phyloP scores from a whole-genome alignment of 2,329 filamentous ascomycete genomes.

The Clonostachys byssicola region DNA sequence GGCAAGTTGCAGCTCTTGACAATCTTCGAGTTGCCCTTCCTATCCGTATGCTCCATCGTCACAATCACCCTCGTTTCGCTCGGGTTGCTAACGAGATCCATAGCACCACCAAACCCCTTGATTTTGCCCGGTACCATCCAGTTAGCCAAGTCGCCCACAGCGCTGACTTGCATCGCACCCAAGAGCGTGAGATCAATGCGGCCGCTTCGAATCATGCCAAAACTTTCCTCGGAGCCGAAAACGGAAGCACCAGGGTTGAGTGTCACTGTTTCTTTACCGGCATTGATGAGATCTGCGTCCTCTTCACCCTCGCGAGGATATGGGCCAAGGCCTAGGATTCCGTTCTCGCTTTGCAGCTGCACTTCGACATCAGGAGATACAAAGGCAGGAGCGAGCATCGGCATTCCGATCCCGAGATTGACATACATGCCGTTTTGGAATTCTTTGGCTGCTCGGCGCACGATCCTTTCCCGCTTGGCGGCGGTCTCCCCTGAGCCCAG shows the following conservation, averaged over 20 bases:
- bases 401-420: slow-evolving; percentile 78
- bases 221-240: slow-evolving; percentile 79
- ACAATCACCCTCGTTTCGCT: slow-evolving; percentile 70
- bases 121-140: slow-evolving; percentile 89
- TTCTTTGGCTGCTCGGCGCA: slow-evolving; percentile 72
- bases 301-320: slow-evolving; percentile 71
- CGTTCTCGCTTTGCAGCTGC: slow-evolving; percentile 84
- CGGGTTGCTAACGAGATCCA: slow-evolving; percentile 70
- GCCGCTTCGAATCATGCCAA: slow-evolving; percentile 82
- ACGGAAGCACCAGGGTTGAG: slow-evolving; percentile 71
- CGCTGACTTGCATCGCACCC: slow-evolving; percentile 77
- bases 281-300: slow-evolving; percentile 75
- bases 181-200: slow-evolving; percentile 83
- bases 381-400: slow-evolving; percentile 76
- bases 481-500: slow-evolving; percentile 41
- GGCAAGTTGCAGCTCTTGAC: slow-evolving; percentile 61
- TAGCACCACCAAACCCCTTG: slow-evolving; percentile 84
- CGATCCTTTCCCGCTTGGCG: slow-evolving; percentile 65
- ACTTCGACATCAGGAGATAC: slow-evolving; percentile 67
- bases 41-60: slow-evolving; percentile 66
- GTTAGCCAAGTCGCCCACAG: slow-evolving; percentile 76
- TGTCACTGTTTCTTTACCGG: slow-evolving; percentile 84
- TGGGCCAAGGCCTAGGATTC: slow-evolving; percentile 77
- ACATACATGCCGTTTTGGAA: slow-evolving; percentile 77
- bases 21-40: slow-evolving; percentile 66